Conservation (phyloP, 176 grass and related monocot genomes). For the Oryza longistaminata region DNA sequence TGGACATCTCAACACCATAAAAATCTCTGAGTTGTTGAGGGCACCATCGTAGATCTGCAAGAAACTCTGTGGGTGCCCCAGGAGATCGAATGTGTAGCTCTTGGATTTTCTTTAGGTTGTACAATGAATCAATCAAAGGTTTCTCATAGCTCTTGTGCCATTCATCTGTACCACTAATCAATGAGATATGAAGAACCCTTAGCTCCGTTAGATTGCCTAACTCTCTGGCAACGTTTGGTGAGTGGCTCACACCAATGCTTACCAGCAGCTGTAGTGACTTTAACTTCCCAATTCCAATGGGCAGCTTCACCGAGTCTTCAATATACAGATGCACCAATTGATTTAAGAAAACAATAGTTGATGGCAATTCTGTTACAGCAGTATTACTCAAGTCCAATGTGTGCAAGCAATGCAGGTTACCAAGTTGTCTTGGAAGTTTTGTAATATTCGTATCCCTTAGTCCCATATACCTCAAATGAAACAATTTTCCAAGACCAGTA, state of each 20-base stretch:
- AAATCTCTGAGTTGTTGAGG: no score
- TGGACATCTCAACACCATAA: neutral
- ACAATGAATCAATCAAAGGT: neutral
- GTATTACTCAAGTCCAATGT: constrained; percentile 12
- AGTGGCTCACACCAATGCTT: neutral
- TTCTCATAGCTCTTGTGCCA: neutral
- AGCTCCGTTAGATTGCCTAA: neutral
- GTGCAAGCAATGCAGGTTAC: neutral
- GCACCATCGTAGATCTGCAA: no score
- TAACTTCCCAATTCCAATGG: constrained; percentile 16
- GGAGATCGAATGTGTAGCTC: neutral
- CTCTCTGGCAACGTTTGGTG: neutral
- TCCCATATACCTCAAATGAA: constrained; percentile 23
- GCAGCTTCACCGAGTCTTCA: neutral
- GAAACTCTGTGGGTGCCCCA: neutral
- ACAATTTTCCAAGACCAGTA: neutral
- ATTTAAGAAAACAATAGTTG: neutral
- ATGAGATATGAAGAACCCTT: neutral
- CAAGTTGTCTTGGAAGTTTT: neutral
- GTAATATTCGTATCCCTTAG: constrained; percentile 9
- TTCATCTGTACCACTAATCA: neutral
- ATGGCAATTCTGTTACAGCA: neutral
- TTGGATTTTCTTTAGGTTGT: neutral
- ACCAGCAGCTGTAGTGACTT: neutral
- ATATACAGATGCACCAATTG: neutral